These are phyloP conservation scores for Tetrapisispora pingtungensis DNA, from an alignment of 805 yeast genomes.

Conservation along the genomic window DNA sequence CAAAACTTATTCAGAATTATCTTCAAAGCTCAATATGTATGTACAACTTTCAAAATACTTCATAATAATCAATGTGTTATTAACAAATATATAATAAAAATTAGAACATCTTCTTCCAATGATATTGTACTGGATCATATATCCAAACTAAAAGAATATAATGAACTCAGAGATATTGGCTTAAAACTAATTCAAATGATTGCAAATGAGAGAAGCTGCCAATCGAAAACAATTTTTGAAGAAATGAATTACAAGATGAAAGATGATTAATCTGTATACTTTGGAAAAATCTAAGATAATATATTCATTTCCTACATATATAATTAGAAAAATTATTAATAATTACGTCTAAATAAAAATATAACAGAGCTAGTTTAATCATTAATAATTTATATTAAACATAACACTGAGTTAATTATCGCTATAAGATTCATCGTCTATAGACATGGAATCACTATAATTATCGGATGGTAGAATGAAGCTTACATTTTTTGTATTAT, in stretches of 20 bases:
- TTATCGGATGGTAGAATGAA: constrained; percentile 5
- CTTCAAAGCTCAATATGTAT: constrained; percentile 8
- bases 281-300: no score
- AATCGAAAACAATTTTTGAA: constrained; percentile 38
- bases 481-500: constrained; percentile 7
- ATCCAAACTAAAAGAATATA: constrained; percentile 42
- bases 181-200: constrained; percentile 46
- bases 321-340: no score
- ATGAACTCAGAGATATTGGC: constrained; percentile 56
- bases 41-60: no score
- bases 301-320: no score
- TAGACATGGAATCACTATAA: constrained; percentile 3
- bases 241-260: constrained; percentile 38
- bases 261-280: constrained; percentile 11
- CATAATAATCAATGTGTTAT: background rate
- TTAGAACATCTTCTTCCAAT: background rate
- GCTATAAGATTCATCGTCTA: constrained; percentile 1
- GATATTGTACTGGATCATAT: constrained; percentile 32
- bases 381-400: no score
- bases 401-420: background rate
- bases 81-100: no score
- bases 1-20: constrained; percentile 4
- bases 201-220: constrained; percentile 45
- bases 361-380: no score
- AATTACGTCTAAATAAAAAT: no score